Evolutionary conservation across 2,329 filamentous ascomycete genomes (phyloP).

Genomic region (Passalora sequoiae): DNA sequence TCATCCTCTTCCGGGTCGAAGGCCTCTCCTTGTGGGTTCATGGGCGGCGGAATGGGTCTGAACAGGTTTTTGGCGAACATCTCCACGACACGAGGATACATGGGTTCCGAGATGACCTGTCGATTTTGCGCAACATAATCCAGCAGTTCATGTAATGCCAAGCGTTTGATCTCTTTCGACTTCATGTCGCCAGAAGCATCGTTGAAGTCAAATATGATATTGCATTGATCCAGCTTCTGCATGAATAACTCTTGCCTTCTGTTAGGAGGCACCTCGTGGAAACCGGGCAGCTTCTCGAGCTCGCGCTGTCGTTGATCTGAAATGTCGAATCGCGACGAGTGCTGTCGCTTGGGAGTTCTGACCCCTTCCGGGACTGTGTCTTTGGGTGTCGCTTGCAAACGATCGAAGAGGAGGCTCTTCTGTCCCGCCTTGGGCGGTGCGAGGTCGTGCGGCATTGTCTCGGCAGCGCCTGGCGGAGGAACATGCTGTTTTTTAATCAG

Average conservation of each 20-base stretch:
- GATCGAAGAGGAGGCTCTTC: conserved; percentile 84
- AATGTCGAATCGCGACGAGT: conserved; percentile 96
- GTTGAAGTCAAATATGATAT: conserved; percentile 99
- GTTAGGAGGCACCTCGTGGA: conserved; percentile 94
- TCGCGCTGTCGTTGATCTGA: conserved; percentile 85
- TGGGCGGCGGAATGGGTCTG: conserved; percentile 89
- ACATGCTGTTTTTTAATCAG: conserved; percentile 60
- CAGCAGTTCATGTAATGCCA: conserved; percentile 90
- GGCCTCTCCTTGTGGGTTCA: conserved; percentile 95
- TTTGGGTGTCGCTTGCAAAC: conserved; percentile 88
- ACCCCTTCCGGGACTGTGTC: conserved; percentile 87
- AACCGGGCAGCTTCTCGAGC: conserved; percentile 92
- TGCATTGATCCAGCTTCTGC: conserved; percentile 99
- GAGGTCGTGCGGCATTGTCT: conserved; percentile 97
- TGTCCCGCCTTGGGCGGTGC: conserved; percentile 86
- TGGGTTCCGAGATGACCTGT: conserved; percentile 96
- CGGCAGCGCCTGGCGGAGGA: conserved; percentile 84
- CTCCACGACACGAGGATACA: conserved; percentile 97
- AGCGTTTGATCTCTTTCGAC: conserved; percentile 97
- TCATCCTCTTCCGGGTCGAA: conserved; percentile 99
- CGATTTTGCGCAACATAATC: conserved; percentile 99
- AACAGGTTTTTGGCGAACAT: conserved; percentile 99
- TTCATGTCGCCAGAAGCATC: conserved; percentile 98
- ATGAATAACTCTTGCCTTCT: conserved; percentile 95
- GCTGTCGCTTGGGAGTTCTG: conserved; percentile 90